Evolutionary conservation across 257 asterid species (phyloP).

Genomic region (Jacaranda mimosifolia): DNA sequence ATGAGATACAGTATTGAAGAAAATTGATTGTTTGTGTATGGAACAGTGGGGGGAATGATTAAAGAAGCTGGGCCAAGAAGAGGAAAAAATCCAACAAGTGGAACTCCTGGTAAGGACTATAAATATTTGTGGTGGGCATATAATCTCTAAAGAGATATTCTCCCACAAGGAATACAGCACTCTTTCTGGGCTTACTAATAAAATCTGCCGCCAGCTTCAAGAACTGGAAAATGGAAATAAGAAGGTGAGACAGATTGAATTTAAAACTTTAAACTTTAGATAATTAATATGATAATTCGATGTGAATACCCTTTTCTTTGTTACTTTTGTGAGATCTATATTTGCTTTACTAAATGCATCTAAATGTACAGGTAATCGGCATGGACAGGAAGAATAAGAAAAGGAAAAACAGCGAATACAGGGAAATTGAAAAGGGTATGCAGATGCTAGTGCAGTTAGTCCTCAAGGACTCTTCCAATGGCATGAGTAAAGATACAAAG

Average conservation of each 20-base stretch:
- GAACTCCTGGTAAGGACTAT: constrained; percentile 43
- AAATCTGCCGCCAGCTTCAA: constrained; percentile 37
- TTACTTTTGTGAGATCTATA: too few species aligned
- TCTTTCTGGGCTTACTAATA: constrained; percentile 40
- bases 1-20: too few species aligned
- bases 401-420: neutral
- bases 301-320: too few species aligned
- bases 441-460: constrained; percentile 44
- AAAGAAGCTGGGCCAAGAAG: constrained; percentile 31
- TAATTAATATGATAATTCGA: too few species aligned
- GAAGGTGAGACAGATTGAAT: constrained; percentile 25
- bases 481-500: constrained; percentile 36
- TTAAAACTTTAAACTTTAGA: neutral
- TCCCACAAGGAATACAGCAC: constrained; percentile 36
- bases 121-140: constrained; percentile 47
- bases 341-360: neutral
- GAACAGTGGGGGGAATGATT: too few species aligned
- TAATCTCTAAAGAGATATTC: constrained; percentile 25
- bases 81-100: constrained; percentile 27
- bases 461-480: constrained; percentile 19
- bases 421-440: constrained; percentile 38
- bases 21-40: too few species aligned
- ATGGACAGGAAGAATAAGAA: neutral
- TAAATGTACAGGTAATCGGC: neutral
- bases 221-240: constrained; percentile 1